Evolutionary conservation across 805 yeast genomes (phyloP).

Genomic region (Lachancea cidri): DNA sequence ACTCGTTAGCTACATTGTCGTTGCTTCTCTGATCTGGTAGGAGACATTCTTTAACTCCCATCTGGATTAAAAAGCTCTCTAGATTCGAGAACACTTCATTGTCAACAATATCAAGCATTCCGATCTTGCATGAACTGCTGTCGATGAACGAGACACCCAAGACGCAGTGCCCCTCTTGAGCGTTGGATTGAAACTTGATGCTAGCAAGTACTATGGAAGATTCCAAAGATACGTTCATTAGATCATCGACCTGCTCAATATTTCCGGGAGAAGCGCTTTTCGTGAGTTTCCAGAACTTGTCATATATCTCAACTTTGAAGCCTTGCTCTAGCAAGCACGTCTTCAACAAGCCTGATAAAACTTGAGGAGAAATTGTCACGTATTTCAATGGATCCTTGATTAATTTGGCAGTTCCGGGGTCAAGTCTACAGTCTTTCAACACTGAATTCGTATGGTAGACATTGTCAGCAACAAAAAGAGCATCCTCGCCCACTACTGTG

Average conservation of each 20-base stretch:
- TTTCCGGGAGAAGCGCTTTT: conserved; percentile 87
- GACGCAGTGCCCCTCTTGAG: conserved; percentile 35
- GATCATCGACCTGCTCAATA: conserved; percentile 67
- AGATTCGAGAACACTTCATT: conserved; percentile 82
- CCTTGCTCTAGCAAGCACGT: conserved; percentile 66
- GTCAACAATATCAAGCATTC: conserved; percentile 76
- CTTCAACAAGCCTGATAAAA: conserved; percentile 58
- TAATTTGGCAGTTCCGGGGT: conserved; percentile 35
- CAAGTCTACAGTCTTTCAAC: conserved; percentile 46
- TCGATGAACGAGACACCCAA: conserved; percentile 82
- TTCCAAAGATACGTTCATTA: conserved; percentile 46
- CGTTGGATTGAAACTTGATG: conserved; percentile 31
- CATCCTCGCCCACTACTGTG: conserved; percentile 70
- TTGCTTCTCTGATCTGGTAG: conserved; percentile 39
- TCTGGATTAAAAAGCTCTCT: conserved; percentile 80
- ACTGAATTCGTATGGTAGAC: conserved; percentile 83
- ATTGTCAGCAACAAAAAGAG: conserved; percentile 72
- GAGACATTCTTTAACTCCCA: conserved; percentile 83
- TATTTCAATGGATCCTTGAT: conserved; percentile 37
- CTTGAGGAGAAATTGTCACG: conserved; percentile 74
- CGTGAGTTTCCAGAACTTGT: conserved; percentile 52
- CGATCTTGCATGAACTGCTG: conserved; percentile 58
- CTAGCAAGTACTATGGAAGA: conserved; percentile 50
- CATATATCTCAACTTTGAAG: conserved; percentile 75
- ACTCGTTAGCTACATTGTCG: conserved; percentile 35